Evolutionary conservation across 1,284 basidiomycete species (phyloP), one percentile per base, ranked within the genome.

Genomic region (Cryptococcus wingfieldii): DNA sequence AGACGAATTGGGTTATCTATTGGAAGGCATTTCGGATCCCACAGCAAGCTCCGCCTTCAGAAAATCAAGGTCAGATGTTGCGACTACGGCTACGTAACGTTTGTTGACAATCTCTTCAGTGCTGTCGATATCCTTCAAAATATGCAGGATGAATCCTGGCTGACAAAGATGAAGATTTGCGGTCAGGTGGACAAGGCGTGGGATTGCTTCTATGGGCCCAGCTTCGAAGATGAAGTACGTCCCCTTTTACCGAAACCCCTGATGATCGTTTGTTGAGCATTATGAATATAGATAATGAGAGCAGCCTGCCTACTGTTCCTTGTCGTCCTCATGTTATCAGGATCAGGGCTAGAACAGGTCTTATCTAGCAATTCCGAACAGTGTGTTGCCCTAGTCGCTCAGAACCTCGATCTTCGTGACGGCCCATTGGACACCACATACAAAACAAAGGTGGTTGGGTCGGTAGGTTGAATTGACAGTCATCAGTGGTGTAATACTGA

Each of bases 1-100:
- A 62, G 75, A 76, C 55, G 73, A 77, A 59, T 42, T 76, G 3
- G 63, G 54, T 5, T 72, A 68, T 49, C 59, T 75, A 16, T 51
- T 72, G 2, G 71, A 74, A 10, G 69, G 69, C 1, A 55, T 77
- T 2, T 43, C 47, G 2, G 66, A 69, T 51, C 27, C 60, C 7
- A 13, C 50, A 4, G 50, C 62, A 4, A 59, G 53, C 31, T 41
- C 60, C 5, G 57, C 62, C 0, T 61, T 68, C 18, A 58, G 58
- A 45, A 58, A 69, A 13, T 59, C 64, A 47, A 74, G 71, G 72
- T 75, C 6, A 34, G 37, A 12, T 14, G 23, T 23, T 38, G 8
- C 7, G 3, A 10, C n/a, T 13, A 37, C 37, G 31, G 31, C n/a
- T 13, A 37, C 37, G 12, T n/a, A 42, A 19, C 27, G 16, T n/a